These are phyloP conservation scores for Penicillium psychrosexuale DNA, from an alignment of 2,329 filamentous ascomycete species.

Conservation along the genomic window DNA sequence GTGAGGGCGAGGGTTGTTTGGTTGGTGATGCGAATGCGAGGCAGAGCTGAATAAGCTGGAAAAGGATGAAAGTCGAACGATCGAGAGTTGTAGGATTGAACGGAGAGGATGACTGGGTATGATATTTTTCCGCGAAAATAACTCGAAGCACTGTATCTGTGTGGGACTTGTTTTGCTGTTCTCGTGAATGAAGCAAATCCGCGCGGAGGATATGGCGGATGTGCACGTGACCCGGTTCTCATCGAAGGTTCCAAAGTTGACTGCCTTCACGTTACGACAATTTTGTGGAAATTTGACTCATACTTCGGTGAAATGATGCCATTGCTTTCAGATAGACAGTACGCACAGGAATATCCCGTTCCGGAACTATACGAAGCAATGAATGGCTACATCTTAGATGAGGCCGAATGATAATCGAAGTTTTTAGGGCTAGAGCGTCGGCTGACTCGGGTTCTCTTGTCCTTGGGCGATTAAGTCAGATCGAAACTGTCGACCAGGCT, in stretches of 20 bases:
- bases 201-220: conserved; percentile 4
- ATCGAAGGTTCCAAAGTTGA: background rate
- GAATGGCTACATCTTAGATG: background rate
- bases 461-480: background rate
- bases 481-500: background rate
- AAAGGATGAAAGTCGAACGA: background rate
- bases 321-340: no score
- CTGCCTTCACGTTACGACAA: background rate
- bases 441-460: background rate
- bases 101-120: background rate
- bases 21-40: background rate
- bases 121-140: background rate
- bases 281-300: background rate
- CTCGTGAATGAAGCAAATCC: conserved; percentile 2
- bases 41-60: background rate
- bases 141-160: background rate
- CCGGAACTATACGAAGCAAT: background rate
- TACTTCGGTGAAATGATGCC: background rate
- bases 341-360: rapidly evolving
- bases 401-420: background rate
- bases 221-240: background rate
- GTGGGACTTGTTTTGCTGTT: background rate
- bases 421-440: background rate
- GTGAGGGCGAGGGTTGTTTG: background rate
- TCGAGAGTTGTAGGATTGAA: background rate